Percentiles rank a stretch among this genome's conserved stretches.
phyloP scores from a whole-genome alignment of 2,329 filamentous ascomycete genomes.

The Alternaria sp. region DNA sequence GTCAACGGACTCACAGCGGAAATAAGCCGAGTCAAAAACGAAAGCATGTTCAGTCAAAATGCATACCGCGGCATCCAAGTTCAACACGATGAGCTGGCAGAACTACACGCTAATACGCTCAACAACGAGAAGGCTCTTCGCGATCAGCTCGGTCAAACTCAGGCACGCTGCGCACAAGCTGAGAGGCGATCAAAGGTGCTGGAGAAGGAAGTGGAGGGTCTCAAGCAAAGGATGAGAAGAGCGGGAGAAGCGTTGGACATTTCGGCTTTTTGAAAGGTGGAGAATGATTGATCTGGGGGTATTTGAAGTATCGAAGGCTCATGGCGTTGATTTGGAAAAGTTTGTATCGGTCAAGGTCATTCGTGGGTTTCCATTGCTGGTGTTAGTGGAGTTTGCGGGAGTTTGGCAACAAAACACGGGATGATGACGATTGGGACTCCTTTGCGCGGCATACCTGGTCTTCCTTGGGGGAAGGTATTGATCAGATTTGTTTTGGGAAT shows the following conservation, averaged over 20 bases:
- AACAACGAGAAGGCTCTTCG: not conserved
- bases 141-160: not conserved
- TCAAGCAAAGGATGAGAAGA: not conserved
- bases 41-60: not conserved
- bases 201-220: not conserved
- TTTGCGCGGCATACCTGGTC: not conserved
- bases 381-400: not conserved
- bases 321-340: not conserved
- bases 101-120: not conserved
- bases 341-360: not conserved
- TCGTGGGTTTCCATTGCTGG: not conserved
- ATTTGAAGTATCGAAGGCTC: not conserved
- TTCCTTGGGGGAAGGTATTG: not conserved
- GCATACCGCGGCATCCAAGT: not conserved
- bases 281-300: not conserved
- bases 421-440: accelerated
- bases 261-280: not conserved
- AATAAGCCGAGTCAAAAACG: not conserved
- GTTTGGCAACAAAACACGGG: not conserved
- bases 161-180: not conserved
- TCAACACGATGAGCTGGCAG: not conserved
- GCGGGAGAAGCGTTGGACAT: not conserved
- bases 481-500: not conserved
- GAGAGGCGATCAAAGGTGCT: not conserved
- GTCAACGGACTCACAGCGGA: not conserved